A percentile compares a stretch with the other conserved stretches of the same genome.
phyloP scores from a whole-genome alignment of 768 basidiomycete species.

The Russula abietina region DNA sequence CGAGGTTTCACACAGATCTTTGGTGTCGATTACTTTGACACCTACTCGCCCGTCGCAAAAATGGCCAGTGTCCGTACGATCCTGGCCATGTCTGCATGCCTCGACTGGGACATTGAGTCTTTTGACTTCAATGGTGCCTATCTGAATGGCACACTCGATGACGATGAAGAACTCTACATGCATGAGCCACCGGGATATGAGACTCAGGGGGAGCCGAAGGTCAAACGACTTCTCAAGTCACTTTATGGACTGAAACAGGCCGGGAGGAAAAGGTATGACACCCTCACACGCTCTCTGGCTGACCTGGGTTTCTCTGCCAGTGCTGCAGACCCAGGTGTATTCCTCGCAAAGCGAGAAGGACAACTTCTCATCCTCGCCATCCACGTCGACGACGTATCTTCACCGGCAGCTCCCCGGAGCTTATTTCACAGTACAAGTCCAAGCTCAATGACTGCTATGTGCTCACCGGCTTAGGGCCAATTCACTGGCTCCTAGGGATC shows the following conservation, averaged over 20 bases:
- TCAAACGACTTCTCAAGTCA: background rate
- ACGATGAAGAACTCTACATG: background rate
- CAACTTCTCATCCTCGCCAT: background rate
- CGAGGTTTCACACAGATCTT: slow-evolving; percentile 37
- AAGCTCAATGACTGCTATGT: background rate
- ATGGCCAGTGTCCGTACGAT: slow-evolving; percentile 28
- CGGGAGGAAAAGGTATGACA: background rate
- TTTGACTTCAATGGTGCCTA: background rate
- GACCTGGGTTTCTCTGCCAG: background rate
- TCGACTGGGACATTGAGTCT: background rate
- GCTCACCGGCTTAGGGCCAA: background rate
- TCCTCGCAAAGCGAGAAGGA: rapidly evolving
- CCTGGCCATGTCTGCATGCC: slow-evolving; percentile 29
- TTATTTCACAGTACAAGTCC: background rate
- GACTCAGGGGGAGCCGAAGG: no score
- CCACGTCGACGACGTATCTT: background rate
- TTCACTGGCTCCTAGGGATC: background rate
- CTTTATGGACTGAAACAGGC: background rate
- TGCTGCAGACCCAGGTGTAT: background rate
- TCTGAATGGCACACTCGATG: background rate
- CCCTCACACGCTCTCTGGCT: background rate
- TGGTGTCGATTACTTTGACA: slow-evolving; percentile 36
- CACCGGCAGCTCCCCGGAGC: background rate
- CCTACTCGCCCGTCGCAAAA: slow-evolving; percentile 28
- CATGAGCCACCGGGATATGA: background rate